These are phyloP conservation scores for Ceratobasidium sp. DNA, from an alignment of 1,284 basidiomycete species.

Conservation along the genomic window DNA sequence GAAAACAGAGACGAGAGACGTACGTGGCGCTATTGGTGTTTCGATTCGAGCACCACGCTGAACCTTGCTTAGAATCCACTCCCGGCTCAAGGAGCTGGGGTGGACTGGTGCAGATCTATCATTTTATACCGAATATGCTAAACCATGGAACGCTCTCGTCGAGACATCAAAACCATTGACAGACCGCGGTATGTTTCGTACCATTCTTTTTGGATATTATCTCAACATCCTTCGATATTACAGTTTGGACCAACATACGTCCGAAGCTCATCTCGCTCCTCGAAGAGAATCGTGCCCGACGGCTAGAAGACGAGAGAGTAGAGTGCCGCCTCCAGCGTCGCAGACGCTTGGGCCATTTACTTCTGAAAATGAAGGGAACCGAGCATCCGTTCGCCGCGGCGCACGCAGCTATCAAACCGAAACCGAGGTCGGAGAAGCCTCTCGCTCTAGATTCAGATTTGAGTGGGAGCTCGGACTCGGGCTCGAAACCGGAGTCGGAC, in stretches of 20 bases:
- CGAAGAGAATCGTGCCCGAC: constrained; percentile 2
- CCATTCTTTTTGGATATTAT: too few species aligned
- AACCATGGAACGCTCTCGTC: constrained; percentile 2
- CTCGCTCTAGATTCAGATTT: not conserved
- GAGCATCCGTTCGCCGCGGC: not conserved
- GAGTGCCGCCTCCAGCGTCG: not conserved
- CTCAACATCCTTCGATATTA: not conserved
- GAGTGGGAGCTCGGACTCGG: too few species aligned
- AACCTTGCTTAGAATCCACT: not conserved
- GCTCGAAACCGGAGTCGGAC: too few species aligned
- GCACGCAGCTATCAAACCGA: not conserved
- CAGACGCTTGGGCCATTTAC: not conserved
- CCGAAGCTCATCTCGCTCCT: constrained; percentile 19
- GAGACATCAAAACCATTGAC: not conserved
- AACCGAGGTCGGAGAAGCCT: not conserved
- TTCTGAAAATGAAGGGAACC: not conserved
- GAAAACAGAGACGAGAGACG: not conserved
- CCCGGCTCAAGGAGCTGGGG: not conserved
- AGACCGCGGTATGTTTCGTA: not conserved
- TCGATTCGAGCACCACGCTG: not conserved
- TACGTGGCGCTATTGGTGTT: not conserved
- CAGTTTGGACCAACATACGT: constrained; percentile 19
- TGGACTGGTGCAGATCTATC: not conserved
- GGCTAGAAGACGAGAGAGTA: not conserved
- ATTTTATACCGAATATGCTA: not conserved